Conservation (phyloP, 257 asterid genomes). For the Solanum acaule region DNA sequence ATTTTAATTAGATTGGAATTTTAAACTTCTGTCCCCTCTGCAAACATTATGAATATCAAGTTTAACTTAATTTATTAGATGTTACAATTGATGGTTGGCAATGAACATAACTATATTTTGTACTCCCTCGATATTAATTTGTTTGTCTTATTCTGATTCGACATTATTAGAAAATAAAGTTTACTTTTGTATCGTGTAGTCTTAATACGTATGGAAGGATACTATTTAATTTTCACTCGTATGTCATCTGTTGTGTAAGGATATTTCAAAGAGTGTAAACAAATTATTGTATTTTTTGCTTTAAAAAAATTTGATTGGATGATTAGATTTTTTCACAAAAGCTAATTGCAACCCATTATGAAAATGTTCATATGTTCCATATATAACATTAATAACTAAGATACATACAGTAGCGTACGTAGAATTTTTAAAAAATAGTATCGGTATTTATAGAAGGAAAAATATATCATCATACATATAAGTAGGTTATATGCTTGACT, state of each 20-base stretch:
- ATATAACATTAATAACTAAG: background rate
- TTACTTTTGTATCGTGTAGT: background rate
- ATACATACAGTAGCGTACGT: too few relatives aligned
- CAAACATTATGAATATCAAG: background rate
- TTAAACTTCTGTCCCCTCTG: background rate
- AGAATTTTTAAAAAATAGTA: too few relatives aligned
- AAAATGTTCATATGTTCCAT: background rate
- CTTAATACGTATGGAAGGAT: background rate
- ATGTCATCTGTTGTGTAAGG: background rate
- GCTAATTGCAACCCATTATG: background rate
- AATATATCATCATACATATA: too few relatives aligned
- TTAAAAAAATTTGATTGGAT: background rate
- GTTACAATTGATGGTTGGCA: background rate
- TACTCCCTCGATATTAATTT: background rate
- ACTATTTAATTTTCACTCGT: background rate
- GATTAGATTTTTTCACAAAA: background rate
- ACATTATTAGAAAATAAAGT: too few relatives aligned
- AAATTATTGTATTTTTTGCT: background rate
- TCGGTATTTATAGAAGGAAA: too few relatives aligned
- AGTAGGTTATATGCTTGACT: too few relatives aligned
- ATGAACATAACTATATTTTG: background rate
- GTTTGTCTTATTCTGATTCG: too few relatives aligned
- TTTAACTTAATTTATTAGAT: background rate
- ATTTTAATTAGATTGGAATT: background rate
- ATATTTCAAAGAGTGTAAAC: background rate